phyloP scores from a whole-genome alignment of 176 grass and related monocot species.

The Aegilops tauschii region DNA sequence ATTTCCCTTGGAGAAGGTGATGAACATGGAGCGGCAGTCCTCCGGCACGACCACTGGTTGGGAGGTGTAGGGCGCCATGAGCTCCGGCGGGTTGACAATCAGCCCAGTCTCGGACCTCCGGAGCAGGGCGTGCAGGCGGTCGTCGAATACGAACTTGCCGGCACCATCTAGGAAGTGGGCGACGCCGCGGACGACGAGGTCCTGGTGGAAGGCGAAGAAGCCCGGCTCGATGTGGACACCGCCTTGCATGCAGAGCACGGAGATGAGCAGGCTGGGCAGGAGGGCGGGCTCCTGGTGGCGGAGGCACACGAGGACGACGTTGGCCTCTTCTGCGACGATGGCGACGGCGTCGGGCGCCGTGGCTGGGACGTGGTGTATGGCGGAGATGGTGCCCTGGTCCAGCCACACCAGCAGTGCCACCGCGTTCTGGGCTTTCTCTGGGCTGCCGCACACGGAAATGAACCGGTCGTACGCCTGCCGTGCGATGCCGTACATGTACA shows the following conservation, averaged over 20 bases:
- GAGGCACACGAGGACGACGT: slow-evolving; percentile 41
- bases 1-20: slow-evolving; percentile 43
- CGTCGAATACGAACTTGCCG: slow-evolving; percentile 44
- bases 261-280: slow-evolving; percentile 38
- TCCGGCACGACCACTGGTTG: not conserved
- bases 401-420: slow-evolving; percentile 55
- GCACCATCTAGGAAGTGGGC: slow-evolving; percentile 33
- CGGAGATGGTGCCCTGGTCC: slow-evolving; percentile 26
- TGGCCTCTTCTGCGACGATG: slow-evolving; percentile 24
- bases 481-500: slow-evolving; percentile 36
- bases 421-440: slow-evolving; percentile 35
- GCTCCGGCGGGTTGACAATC: not conserved
- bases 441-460: not conserved
- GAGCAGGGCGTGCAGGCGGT: slow-evolving; percentile 22
- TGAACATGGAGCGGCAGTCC: slow-evolving; percentile 29
- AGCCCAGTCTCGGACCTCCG: slow-evolving; percentile 8
- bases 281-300: not conserved
- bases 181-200: slow-evolving; percentile 33
- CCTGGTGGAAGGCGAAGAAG: slow-evolving; percentile 51
- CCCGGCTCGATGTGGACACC: slow-evolving; percentile 8
- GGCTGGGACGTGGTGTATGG: not conserved
- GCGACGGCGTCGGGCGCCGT: not conserved
- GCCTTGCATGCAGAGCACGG: not conserved
- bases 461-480: slow-evolving; percentile 39
- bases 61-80: slow-evolving; percentile 7